Conservation (phyloP, 441 rosid genomes). For the Euphorbia corollata region DNA sequence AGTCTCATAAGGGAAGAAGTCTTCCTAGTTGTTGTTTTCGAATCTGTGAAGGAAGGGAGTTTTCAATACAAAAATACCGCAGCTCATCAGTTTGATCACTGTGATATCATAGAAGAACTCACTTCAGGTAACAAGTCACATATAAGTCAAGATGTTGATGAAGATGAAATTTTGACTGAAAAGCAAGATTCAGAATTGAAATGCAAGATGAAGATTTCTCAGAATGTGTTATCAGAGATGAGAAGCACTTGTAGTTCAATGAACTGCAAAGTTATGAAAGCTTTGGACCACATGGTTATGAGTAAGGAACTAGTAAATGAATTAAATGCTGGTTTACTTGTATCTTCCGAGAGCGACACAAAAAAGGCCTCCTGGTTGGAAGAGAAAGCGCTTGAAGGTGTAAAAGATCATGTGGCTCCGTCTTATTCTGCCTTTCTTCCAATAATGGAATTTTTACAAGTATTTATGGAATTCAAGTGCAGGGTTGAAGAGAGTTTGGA, state of each 20-base stretch:
- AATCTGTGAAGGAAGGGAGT: conserved; percentile 22
- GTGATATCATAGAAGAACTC: conserved; percentile 9
- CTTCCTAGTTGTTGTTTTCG: conserved; percentile 14
- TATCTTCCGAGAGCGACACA: conserved; percentile 1
- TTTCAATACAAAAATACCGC: conserved; percentile 9
- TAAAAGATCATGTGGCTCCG: not conserved
- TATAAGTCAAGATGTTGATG: conserved; percentile 9
- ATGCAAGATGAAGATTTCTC: conserved; percentile 4
- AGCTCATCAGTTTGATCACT: not conserved
- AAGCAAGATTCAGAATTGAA: too few relatives aligned
- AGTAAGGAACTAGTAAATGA: conserved; percentile 22
- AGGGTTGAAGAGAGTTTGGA: conserved; percentile 33
- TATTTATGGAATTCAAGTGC: conserved; percentile 32
- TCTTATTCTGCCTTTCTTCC: conserved; percentile 9
- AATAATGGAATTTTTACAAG: conserved; percentile 22
- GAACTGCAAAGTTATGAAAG: conserved; percentile 22
- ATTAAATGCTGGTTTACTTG: conserved; percentile 15
- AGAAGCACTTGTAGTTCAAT: conserved; percentile 20
- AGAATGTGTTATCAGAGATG: conserved; percentile 19
- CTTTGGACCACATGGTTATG: conserved; percentile 23
- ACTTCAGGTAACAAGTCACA: conserved; percentile 7
- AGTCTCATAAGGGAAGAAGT: conserved; percentile 25
- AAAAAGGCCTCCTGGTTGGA: conserved; percentile 7
- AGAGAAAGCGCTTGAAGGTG: conserved; percentile 1
- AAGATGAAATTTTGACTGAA: conserved; percentile 12